Base-by-base conservation (phyloP, 768 basidiomycete genomes). In the Tricholoma furcatifolium region DNA sequence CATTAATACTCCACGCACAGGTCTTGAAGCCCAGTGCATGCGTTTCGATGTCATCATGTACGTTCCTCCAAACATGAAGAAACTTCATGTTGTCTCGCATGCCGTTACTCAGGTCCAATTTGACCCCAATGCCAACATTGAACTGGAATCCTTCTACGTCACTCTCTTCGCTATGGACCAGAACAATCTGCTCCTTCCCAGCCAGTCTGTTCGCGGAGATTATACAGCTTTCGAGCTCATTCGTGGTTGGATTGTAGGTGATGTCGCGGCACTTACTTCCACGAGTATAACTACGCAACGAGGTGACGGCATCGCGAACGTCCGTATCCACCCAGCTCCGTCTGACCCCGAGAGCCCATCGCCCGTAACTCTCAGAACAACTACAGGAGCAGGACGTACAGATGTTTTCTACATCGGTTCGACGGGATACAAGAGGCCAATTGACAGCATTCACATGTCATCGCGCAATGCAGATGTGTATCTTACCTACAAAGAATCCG, bases 181-280 rank as follows among this genome's bases (percentile, higher is more conserved):
- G 20, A 61, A 65, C 40, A 82, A 78, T 66, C 69, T 85, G 65
- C 72, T 84, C 42, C 66, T 80, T 15, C 73, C 79, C 4, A 66
- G 67, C 54, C 60, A 69, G 27, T 67, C 70, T 50, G 57, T 85
- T 43, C 71, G 65, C 20, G 70, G 80, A 5, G 64, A 72, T 32
- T 55, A 67, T 12, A 56, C 77, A 54, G 53, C 62, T n/a, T 65
- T 82, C 27, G 78, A 82, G 59, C 67, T 80, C 3, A 74, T 65
- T 58, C 67, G 76, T 38, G 84, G 82, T 20, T 85, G 80, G 77
- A 75, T 85, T 44, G 80, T 82, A n/a, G 83, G 84, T 21, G 80
- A 80, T 47, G 74, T 75, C 38, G 65, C 77, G n/a, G 66, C 80
- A 57, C 69, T 72, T 17, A 66, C 75, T 27, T 64, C 63, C 50